Conservation (phyloP, 768 basidiomycete species). For the Albatrellus ellisii region DNA sequence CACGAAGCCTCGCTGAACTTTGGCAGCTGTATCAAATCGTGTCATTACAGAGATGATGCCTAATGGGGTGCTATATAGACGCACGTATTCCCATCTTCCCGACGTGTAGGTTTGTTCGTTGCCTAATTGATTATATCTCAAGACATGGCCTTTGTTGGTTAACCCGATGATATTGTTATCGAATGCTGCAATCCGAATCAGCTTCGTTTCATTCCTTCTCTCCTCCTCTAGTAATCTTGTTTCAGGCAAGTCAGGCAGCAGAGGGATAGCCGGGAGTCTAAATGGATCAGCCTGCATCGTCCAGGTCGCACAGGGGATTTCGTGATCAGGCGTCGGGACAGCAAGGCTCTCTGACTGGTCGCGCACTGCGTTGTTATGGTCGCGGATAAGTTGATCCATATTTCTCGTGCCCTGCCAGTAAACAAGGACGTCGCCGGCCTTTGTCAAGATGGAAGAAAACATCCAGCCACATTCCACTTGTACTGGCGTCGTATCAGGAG, state of each 20-base stretch:
- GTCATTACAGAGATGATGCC: background rate
- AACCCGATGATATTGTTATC: slow-evolving; percentile 64
- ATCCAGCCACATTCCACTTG: slow-evolving; percentile 77
- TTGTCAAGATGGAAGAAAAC: slow-evolving; percentile 63
- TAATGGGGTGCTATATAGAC: slow-evolving; percentile 12
- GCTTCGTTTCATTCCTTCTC: slow-evolving; percentile 23
- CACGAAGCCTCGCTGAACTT: slow-evolving; percentile 52
- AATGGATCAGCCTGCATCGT: slow-evolving; percentile 39
- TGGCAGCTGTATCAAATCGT: slow-evolving; percentile 39
- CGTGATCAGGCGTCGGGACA: slow-evolving; percentile 20
- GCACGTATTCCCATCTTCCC: slow-evolving; percentile 62
- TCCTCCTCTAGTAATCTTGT: slow-evolving; percentile 18
- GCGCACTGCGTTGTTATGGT: slow-evolving; percentile 35
- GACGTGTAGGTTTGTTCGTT: slow-evolving; percentile 21
- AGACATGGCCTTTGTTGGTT: slow-evolving; percentile 68
- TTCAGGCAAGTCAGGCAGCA: slow-evolving; percentile 36
- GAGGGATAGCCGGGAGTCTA: slow-evolving; percentile 45
- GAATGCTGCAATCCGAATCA: slow-evolving; percentile 75
- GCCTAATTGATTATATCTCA: slow-evolving; percentile 40
- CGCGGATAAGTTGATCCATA: slow-evolving; percentile 25
- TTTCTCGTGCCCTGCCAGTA: slow-evolving; percentile 55
- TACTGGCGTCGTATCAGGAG: slow-evolving; percentile 32
- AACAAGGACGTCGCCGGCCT: slow-evolving; percentile 56
- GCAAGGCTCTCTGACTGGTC: slow-evolving; percentile 23
- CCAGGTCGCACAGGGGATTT: slow-evolving; percentile 54